Evolutionary conservation across 2,329 filamentous ascomycete genomes (phyloP).

Genomic region (Aspergillus sp.): DNA sequence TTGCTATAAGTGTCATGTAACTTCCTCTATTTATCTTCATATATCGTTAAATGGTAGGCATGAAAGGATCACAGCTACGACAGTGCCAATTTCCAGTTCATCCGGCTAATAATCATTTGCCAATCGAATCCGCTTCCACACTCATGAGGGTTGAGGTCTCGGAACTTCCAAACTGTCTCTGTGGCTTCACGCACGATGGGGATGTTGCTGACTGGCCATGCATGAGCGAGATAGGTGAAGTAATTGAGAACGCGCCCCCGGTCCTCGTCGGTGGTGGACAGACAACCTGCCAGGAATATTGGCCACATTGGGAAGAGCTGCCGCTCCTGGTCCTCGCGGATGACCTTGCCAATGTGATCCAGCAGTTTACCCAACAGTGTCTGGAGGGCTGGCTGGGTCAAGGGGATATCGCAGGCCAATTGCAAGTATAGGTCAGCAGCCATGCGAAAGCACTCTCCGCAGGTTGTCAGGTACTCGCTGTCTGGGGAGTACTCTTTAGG

Average conservation of each 20-base stretch:
- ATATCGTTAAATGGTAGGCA: not conserved
- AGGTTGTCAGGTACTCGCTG: not conserved
- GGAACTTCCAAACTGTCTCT: conserved; percentile 4
- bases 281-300: not conserved
- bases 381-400: not conserved
- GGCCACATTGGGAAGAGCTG: conserved; percentile 7
- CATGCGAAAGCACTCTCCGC: conserved; percentile 1
- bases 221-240: conserved; percentile 1
- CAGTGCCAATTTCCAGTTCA: conserved; percentile 4
- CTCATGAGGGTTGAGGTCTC: conserved; percentile 1
- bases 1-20: too few relatives aligned
- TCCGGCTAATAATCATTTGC: conserved; percentile 2
- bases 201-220: conserved; percentile 4
- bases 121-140: not conserved
- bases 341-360: not conserved
- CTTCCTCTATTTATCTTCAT: not conserved
- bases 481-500: not conserved
- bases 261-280: not conserved
- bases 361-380: not conserved
- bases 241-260: conserved; percentile 1
- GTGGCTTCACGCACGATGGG: not conserved
- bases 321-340: conserved; percentile 4
- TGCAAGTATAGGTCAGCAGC: conserved; percentile 2
- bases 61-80: not conserved
- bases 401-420: not conserved